Evolutionary conservation across 1,139 yeast species (phyloP).

Genomic region (Yamadazyma pseudoaaseri): DNA sequence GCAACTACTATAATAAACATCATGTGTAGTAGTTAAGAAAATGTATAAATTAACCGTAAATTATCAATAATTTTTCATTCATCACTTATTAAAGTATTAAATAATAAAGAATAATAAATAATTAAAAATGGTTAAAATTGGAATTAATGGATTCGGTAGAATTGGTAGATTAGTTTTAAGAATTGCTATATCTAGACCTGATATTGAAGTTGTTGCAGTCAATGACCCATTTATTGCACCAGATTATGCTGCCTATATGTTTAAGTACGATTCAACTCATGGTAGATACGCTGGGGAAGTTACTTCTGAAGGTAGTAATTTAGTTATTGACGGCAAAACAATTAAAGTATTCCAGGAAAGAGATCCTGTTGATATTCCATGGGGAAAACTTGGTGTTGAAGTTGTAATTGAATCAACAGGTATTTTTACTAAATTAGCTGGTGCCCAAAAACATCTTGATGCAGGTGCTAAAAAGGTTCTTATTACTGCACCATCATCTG

Average conservation of each 20-base stretch:
- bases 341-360: slow-evolving; percentile 65
- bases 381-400: slow-evolving; percentile 69
- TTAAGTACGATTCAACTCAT: slow-evolving; percentile 79
- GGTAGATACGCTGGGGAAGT: slow-evolving; percentile 66
- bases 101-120: background rate
- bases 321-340: slow-evolving; percentile 58
- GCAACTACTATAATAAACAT: background rate
- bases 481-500: slow-evolving; percentile 77
- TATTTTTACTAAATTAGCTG: slow-evolving; percentile 68
- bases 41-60: background rate
- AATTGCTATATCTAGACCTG: slow-evolving; percentile 61
- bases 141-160: slow-evolving; percentile 81
- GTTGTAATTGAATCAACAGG: slow-evolving; percentile 78
- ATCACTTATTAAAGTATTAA: too few species aligned
- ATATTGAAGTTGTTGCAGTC: slow-evolving; percentile 68
- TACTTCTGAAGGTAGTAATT: slow-evolving; percentile 42
- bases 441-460: slow-evolving; percentile 68
- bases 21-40: background rate
- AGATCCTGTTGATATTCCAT: slow-evolving; percentile 71
- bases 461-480: slow-evolving; percentile 82
- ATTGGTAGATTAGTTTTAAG: slow-evolving; percentile 76
- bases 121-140: slow-evolving; percentile 31
- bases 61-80: background rate
- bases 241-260: slow-evolving; percentile 77
- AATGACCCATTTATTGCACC: slow-evolving; percentile 74